Conservation (phyloP, 768 basidiomycete genomes). For the Hericium rajendrae region DNA sequence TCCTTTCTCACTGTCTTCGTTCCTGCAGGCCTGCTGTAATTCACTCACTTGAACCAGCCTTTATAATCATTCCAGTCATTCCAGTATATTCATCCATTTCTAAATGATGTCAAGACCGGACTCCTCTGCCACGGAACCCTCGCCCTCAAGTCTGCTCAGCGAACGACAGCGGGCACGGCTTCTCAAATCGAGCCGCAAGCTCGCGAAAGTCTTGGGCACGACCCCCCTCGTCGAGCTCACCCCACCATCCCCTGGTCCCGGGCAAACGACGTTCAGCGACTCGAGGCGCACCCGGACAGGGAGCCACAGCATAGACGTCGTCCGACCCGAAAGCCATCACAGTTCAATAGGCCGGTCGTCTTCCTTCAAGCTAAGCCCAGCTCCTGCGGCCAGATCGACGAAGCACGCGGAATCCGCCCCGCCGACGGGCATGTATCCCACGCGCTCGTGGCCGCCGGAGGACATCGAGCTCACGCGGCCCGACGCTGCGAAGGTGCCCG, state of each 20-base stretch:
- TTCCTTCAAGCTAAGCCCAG: background rate
- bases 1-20: too few relatives aligned
- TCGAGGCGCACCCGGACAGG: background rate
- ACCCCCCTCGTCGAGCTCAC: slow-evolving; percentile 10
- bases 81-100: too few relatives aligned
- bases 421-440: background rate
- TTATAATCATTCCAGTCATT: too few relatives aligned
- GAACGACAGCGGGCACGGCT: slow-evolving; percentile 8
- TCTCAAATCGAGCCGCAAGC: slow-evolving; percentile 12
- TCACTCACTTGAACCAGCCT: too few relatives aligned
- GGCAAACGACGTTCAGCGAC: background rate
- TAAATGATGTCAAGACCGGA: too few relatives aligned
- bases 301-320: background rate
- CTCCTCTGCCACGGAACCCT: too few relatives aligned
- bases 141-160: too few relatives aligned
- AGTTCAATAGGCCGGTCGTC: background rate
- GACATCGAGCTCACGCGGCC: background rate
- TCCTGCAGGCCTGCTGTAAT: too few relatives aligned
- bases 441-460: background rate
- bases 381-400: background rate
- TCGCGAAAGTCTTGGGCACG: slow-evolving; percentile 11
- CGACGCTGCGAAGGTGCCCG: background rate
- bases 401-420: background rate
- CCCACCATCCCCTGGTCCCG: slow-evolving; percentile 2
- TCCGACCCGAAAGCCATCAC: background rate